These are phyloP conservation scores for Trichomonas gallinae DNA, from an alignment of 208 protist genomes.

Conservation along the genomic window DNA sequence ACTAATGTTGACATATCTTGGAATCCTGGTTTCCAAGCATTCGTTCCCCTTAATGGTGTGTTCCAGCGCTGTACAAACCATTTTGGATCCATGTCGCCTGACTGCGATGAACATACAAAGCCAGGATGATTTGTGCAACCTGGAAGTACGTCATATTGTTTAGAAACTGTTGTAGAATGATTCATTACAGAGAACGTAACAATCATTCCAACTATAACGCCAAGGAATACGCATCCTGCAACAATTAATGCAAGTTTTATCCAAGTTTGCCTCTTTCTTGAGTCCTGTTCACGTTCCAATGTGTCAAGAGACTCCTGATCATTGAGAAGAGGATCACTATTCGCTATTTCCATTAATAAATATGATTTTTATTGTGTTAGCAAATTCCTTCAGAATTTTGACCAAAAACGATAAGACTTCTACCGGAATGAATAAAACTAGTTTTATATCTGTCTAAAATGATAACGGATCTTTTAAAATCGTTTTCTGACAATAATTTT, in stretches of 20 bases:
- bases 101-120: neutral
- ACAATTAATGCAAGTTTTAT: neutral
- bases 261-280: neutral
- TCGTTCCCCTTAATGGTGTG: constrained; percentile 14
- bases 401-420: too few relatives aligned
- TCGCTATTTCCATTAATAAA: neutral
- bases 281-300: neutral
- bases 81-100: neutral
- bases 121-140: neutral
- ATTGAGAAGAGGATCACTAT: neutral
- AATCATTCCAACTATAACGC: neutral
- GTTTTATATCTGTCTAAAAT: too few relatives aligned
- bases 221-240: neutral
- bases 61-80: neutral
- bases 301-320: neutral
- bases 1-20: constrained; percentile 39
- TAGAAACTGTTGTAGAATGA: neutral
- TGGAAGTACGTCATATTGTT: neutral
- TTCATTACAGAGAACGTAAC: neutral
- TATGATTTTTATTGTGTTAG: neutral
- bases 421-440: too few relatives aligned
- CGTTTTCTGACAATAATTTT: too few relatives aligned
- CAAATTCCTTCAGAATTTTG: too few relatives aligned
- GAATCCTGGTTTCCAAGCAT: constrained; percentile 25
- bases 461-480: too few relatives aligned